These are phyloP conservation scores for Shiraia bambusicola DNA, from an alignment of 2,329 filamentous ascomycete genomes.

Conservation along the genomic window DNA sequence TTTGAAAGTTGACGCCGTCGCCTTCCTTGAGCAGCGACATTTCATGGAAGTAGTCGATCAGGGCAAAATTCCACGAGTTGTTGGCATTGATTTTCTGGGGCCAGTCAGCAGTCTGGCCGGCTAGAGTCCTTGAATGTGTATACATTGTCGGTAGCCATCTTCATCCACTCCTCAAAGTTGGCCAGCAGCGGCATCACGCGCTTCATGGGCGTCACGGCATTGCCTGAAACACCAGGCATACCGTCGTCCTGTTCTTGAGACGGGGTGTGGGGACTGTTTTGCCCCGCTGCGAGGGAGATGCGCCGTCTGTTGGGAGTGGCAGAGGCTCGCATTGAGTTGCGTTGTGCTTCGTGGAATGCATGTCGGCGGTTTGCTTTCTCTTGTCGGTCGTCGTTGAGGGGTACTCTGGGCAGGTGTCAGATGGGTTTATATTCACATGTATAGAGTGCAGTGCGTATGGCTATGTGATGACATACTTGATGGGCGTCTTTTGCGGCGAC, in stretches of 20 bases:
- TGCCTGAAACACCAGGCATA: slow-evolving; percentile 64
- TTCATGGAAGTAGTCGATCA: slow-evolving; percentile 99
- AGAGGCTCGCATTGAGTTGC: slow-evolving; percentile 86
- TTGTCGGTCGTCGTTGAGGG: slow-evolving; percentile 90
- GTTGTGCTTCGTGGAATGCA: slow-evolving; percentile 83
- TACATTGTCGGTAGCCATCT: slow-evolving; percentile 95
- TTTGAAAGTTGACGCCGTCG: slow-evolving; percentile 97
- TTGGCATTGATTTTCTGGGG: slow-evolving; percentile 77
- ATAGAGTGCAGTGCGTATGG: background rate
- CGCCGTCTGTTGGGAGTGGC: slow-evolving; percentile 70
- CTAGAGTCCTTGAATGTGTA: background rate
- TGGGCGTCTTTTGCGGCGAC: slow-evolving; percentile 52
- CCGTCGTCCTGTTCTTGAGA: slow-evolving; percentile 54
- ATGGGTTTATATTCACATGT: background rate
- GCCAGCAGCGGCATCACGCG: slow-evolving; percentile 83
- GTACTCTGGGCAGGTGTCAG: slow-evolving; percentile 64
- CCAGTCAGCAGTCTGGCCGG: slow-evolving; percentile 11
- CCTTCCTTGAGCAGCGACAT: slow-evolving; percentile 97
- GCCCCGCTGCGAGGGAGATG: slow-evolving; percentile 55
- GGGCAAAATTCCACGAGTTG: slow-evolving; percentile 99
- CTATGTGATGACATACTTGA: slow-evolving; percentile 24
- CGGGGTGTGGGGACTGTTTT: slow-evolving; percentile 54
- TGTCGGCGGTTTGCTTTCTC: slow-evolving; percentile 91
- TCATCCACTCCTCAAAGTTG: slow-evolving; percentile 99
- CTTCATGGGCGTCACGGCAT: slow-evolving; percentile 90